Evolutionary conservation across 2,329 filamentous ascomycete genomes (phyloP).

Genomic region (Penicillium palitans): DNA sequence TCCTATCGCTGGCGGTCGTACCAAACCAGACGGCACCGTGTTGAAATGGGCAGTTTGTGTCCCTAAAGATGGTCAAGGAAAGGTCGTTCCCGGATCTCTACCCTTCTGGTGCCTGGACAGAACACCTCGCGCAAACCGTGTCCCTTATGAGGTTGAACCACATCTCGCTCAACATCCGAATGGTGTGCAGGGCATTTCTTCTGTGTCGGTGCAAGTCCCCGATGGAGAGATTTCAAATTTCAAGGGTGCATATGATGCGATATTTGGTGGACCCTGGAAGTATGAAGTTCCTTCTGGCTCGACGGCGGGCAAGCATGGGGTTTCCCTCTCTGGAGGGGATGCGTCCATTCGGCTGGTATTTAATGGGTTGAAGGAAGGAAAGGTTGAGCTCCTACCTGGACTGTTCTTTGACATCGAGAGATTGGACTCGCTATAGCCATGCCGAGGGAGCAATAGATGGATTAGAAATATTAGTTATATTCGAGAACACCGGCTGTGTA

Average conservation of each 20-base stretch:
- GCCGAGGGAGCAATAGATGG: not conserved
- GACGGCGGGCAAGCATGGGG: not conserved
- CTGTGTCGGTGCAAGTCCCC: constrained; percentile 6
- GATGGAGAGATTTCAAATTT: not conserved
- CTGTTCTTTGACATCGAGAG: constrained; percentile 8
- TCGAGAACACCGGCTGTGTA: not conserved
- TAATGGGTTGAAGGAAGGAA: constrained; percentile 3
- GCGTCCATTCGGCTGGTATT: constrained; percentile 5
- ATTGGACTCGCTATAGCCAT: not conserved
- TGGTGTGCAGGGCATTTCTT: constrained; percentile 11
- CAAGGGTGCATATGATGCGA: constrained; percentile 7
- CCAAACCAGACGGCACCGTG: constrained; percentile 13
- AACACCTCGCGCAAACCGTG: constrained; percentile 12
- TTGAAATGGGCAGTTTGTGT: constrained; percentile 14
- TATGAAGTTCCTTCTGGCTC: constrained; percentile 12
- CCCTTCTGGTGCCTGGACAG: constrained; percentile 19
- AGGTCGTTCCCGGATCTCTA: constrained; percentile 1
- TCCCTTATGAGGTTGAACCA: constrained; percentile 12
- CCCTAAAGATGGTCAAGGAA: not conserved
- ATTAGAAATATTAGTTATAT: not conserved
- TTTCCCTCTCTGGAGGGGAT: constrained; percentile 3
- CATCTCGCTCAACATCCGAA: constrained; percentile 12
- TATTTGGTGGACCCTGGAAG: constrained; percentile 3
- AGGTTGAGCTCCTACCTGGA: constrained; percentile 13
- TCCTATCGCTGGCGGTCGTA: constrained; percentile 11